These are phyloP conservation scores for Calonectria ilicicola DNA, from an alignment of 2,329 filamentous ascomycete species.

Conservation along the genomic window DNA sequence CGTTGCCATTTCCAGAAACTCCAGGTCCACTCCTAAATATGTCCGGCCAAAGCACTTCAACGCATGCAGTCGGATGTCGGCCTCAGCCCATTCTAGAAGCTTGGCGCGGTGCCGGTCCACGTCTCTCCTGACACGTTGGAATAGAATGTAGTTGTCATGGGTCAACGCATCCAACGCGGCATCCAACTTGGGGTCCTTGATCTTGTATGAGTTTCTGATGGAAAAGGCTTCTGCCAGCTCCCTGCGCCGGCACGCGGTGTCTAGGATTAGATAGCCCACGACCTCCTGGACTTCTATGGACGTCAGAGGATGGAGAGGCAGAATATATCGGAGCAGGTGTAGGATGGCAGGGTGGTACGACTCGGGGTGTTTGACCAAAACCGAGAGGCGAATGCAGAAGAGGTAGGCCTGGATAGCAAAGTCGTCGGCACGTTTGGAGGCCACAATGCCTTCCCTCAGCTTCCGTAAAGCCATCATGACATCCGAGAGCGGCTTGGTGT, in stretches of 20 bases:
- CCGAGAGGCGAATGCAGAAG: conserved; percentile 87
- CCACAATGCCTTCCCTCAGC: conserved; percentile 89
- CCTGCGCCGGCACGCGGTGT: conserved; percentile 86
- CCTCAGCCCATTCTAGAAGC: conserved; percentile 85
- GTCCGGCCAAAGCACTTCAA: conserved; percentile 88
- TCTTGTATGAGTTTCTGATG: conserved; percentile 69
- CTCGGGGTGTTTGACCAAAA: conserved; percentile 85
- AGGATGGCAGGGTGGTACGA: conserved; percentile 91
- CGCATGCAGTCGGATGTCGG: conserved; percentile 78
- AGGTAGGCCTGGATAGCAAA: conserved; percentile 93
- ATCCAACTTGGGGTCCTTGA: conserved; percentile 77
- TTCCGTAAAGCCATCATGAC: conserved; percentile 90
- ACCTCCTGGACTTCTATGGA: conserved; percentile 82
- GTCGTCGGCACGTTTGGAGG: conserved; percentile 78
- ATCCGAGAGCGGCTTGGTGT: conserved; percentile 75
- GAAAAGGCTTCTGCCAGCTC: conserved; percentile 81
- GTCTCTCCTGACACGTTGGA: conserved; percentile 76
- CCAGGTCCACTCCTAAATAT: conserved; percentile 79
- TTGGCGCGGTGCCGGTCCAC: conserved; percentile 86
- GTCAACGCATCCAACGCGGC: conserved; percentile 76
- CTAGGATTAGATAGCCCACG: conserved; percentile 83
- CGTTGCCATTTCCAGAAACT: conserved; percentile 76
- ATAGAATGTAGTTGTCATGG: conserved; percentile 85
- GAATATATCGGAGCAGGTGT: conserved; percentile 80
- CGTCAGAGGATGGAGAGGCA: conserved; percentile 75